These are phyloP conservation scores for Hortaea sp. DNA, from an alignment of 2,329 filamentous ascomycete genomes.

Conservation along the genomic window DNA sequence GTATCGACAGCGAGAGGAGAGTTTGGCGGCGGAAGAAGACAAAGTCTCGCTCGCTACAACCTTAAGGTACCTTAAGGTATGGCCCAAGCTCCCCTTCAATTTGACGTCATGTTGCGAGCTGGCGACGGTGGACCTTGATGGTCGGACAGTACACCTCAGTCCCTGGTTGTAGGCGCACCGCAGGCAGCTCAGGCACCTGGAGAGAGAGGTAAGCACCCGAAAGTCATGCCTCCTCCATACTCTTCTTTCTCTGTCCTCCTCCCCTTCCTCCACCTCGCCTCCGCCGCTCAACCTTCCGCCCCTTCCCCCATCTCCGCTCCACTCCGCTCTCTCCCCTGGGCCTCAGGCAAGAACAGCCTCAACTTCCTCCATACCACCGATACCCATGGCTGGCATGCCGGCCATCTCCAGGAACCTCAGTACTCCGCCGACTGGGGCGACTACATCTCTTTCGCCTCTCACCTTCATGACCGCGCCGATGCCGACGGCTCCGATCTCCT, in stretches of 20 bases:
- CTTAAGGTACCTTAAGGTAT: too few relatives aligned
- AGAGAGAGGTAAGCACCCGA: too few relatives aligned
- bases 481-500: slow-evolving; percentile 70
- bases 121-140: too few relatives aligned
- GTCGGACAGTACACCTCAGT: too few relatives aligned
- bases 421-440: slow-evolving; percentile 98
- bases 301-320: slow-evolving; percentile 68
- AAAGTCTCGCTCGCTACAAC: too few relatives aligned
- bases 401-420: slow-evolving; percentile 83
- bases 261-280: slow-evolving; percentile 14
- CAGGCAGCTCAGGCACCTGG: too few relatives aligned
- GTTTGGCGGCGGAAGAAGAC: too few relatives aligned
- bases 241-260: slow-evolving; percentile 7
- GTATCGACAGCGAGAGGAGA: too few relatives aligned
- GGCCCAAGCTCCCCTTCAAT: too few relatives aligned
- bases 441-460: slow-evolving; percentile 84
- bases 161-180: too few relatives aligned
- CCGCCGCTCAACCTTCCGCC: slow-evolving; percentile 63
- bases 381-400: slow-evolving; percentile 90
- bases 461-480: slow-evolving; percentile 71
- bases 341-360: slow-evolving; percentile 60
- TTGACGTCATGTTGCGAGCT: too few relatives aligned
- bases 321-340: slow-evolving; percentile 72
- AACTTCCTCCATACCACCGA: slow-evolving; percentile 93
- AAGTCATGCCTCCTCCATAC: too few relatives aligned